phyloP scores from a whole-genome alignment of 768 basidiomycete species.

The Thelephora ganbajun region DNA sequence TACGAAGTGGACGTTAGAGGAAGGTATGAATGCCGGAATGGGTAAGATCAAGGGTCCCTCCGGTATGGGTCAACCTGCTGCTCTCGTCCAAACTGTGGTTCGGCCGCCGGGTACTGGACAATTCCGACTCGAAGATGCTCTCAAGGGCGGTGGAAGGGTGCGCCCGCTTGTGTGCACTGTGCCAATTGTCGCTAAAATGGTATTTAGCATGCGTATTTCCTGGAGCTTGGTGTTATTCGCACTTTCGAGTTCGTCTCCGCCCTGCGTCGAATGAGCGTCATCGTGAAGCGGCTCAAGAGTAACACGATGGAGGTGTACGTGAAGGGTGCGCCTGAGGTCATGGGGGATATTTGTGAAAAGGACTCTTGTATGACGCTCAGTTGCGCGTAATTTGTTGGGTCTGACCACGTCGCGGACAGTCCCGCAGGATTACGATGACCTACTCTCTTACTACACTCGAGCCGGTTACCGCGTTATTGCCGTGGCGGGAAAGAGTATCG shows the following conservation, averaged over 20 bases:
- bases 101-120: slow-evolving; percentile 87
- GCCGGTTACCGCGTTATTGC: slow-evolving; percentile 97
- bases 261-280: slow-evolving; percentile 90
- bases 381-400: not conserved
- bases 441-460: slow-evolving; percentile 92
- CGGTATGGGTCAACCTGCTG: slow-evolving; percentile 56
- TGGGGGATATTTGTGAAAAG: slow-evolving; percentile 87
- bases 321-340: slow-evolving; percentile 98
- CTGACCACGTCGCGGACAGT: slow-evolving; percentile 34
- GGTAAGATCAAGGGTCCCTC: slow-evolving; percentile 53
- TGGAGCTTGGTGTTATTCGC: slow-evolving; percentile 91
- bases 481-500: slow-evolving; percentile 91
- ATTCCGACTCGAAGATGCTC: slow-evolving; percentile 86
- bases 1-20: slow-evolving; percentile 91
- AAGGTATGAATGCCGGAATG: slow-evolving; percentile 63
- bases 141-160: slow-evolving; percentile 74
- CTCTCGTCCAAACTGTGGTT: slow-evolving; percentile 92
- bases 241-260: slow-evolving; percentile 95
- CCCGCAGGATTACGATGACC: slow-evolving; percentile 90
- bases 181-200: slow-evolving; percentile 1
- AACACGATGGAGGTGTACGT: slow-evolving; percentile 95
- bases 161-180: slow-evolving; percentile 10
- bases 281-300: slow-evolving; percentile 91
- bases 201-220: slow-evolving; percentile 81
- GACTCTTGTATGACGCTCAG: slow-evolving; percentile 51